A percentile compares a stretch with the other conserved stretches of the same genome.
phyloP scores from a whole-genome alignment of 2,329 filamentous ascomycete species.

The Diaporthe aspalathi region DNA sequence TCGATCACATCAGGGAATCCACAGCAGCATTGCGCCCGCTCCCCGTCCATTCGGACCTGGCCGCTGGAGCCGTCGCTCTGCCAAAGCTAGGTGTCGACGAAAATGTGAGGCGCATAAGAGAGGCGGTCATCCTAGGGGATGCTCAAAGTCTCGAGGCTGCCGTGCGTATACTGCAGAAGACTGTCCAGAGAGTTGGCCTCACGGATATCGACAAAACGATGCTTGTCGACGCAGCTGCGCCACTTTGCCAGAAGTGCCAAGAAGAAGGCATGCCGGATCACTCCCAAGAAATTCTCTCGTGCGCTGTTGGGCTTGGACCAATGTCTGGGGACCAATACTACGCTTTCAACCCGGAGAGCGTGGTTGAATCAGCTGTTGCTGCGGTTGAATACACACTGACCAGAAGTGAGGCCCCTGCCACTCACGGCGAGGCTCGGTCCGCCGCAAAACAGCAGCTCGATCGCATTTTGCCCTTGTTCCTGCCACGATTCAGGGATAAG shows the following conservation, averaged over 20 bases:
- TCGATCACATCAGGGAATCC: neutral
- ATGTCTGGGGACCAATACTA: slow-evolving; percentile 51
- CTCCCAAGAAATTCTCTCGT: slow-evolving; percentile 48
- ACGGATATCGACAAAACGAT: slow-evolving; percentile 16
- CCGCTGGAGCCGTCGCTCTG: too few species aligned
- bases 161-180: slow-evolving; percentile 10
- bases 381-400: slow-evolving; percentile 34
- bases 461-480: slow-evolving; percentile 48
- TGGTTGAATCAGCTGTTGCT: slow-evolving; percentile 48
- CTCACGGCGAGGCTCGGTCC: neutral
- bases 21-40: neutral
- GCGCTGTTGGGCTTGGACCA: slow-evolving; percentile 44
- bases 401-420: neutral
- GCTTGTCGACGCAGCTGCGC: slow-evolving; percentile 44
- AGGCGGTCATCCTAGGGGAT: slow-evolving; percentile 16
- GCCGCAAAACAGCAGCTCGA: slow-evolving; percentile 38
- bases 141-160: slow-evolving; percentile 9
- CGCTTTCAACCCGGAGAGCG: slow-evolving; percentile 49
- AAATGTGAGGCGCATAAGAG: slow-evolving; percentile 26
- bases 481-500: slow-evolving; percentile 46
- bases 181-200: slow-evolving; percentile 1
- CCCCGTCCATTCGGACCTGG: neutral
- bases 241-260: slow-evolving; percentile 50
- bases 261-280: slow-evolving; percentile 46
- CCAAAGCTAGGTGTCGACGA: slow-evolving; percentile 13